phyloP scores from a whole-genome alignment of 306 rosid genomes.

The Carpinus fangiana region DNA sequence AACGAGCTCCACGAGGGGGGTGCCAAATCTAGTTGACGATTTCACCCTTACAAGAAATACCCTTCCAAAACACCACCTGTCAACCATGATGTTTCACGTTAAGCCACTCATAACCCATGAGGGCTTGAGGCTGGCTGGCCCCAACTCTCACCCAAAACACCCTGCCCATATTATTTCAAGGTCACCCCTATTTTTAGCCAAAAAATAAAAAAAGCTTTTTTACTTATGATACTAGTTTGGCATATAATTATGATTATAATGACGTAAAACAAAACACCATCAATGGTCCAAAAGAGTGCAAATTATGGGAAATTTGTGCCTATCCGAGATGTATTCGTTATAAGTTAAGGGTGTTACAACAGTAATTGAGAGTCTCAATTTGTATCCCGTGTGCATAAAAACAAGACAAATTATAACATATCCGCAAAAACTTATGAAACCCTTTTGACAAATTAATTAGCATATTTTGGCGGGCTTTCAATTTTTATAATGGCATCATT shows the following conservation, averaged over 20 bases:
- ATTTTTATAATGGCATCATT: no score
- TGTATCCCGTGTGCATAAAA: no score
- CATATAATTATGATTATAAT: constrained; percentile 45
- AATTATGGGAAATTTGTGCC: not conserved
- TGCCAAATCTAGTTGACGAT: constrained; percentile 24
- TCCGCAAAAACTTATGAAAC: no score
- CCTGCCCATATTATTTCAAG: constrained; percentile 36
- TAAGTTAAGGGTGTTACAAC: no score
- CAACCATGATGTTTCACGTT: constrained; percentile 71
- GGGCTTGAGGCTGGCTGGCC: constrained; percentile 41
- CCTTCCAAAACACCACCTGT: constrained; percentile 51
- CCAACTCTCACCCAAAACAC: constrained; percentile 27
- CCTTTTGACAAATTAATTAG: not conserved
- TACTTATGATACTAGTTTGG: constrained; percentile 35
- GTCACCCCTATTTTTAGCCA: constrained; percentile 38
- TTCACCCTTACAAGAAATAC: constrained; percentile 29
- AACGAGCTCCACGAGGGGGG: constrained; percentile 53
- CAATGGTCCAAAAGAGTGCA: constrained; percentile 31
- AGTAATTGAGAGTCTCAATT: no score
- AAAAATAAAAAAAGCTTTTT: constrained; percentile 34
- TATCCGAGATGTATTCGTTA: no score
- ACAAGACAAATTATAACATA: no score
- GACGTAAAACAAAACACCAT: constrained; percentile 56
- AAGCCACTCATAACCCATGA: constrained; percentile 77
- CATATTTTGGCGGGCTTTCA: no score